Evolutionary conservation across 1,139 yeast genomes (phyloP).

Genomic region (Candida neerlandica): DNA sequence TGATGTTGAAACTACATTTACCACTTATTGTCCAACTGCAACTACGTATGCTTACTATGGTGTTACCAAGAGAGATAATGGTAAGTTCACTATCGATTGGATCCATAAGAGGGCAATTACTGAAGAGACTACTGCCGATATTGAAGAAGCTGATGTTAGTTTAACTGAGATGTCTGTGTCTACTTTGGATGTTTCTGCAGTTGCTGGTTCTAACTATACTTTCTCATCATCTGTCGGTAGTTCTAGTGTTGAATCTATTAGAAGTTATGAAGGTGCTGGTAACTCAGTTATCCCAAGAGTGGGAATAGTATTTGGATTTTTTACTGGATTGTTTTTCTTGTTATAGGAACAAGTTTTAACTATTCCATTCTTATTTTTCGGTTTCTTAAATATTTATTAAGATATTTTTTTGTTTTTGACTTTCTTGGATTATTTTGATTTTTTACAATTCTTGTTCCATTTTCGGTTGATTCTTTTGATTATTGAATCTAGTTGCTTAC

Average conservation of each 20-base stretch:
- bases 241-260: background rate
- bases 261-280: slow-evolving; percentile 3
- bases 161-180: too few relatives aligned
- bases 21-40: slow-evolving; percentile 24
- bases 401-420: background rate
- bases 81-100: background rate
- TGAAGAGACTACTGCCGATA: background rate
- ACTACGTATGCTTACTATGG: background rate
- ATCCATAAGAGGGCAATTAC: too few relatives aligned
- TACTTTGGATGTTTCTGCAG: background rate
- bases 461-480: background rate
- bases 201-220: background rate
- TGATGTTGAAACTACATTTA: slow-evolving; percentile 23
- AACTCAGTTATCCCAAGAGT: slow-evolving; percentile 1
- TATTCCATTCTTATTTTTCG: background rate
- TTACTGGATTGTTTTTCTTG: slow-evolving; percentile 3
- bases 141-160: background rate
- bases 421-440: background rate
- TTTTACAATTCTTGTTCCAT: background rate
- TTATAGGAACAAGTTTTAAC: background rate
- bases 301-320: background rate
- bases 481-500: background rate
- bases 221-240: background rate
- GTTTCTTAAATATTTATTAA: background rate
- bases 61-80: background rate